Evolutionary conservation across 768 basidiomycete species (phyloP).

Genomic region (Lactifluus hygrophoroides): DNA sequence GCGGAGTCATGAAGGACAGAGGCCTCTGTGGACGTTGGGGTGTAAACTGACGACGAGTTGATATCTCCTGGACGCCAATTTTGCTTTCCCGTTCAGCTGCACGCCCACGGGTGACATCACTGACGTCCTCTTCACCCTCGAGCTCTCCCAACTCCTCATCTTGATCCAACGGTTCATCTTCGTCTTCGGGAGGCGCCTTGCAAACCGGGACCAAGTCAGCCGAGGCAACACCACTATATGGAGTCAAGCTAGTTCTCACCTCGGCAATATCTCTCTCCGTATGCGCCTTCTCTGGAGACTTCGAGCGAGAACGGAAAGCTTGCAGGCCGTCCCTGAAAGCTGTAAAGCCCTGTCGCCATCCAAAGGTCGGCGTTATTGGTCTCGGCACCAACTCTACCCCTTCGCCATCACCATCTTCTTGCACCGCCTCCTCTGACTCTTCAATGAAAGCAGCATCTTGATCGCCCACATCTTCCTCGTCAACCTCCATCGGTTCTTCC

Average conservation of each 20-base stretch:
- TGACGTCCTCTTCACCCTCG: slow-evolving; percentile 19
- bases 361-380: slow-evolving; percentile 24
- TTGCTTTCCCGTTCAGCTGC: slow-evolving; percentile 11
- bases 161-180: slow-evolving; percentile 23
- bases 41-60: slow-evolving; percentile 16
- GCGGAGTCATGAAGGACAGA: slow-evolving; percentile 52
- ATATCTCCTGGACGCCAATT: background rate
- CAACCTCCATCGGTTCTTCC: slow-evolving; percentile 20
- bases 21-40: slow-evolving; percentile 26
- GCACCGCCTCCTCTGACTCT: slow-evolving; percentile 15
- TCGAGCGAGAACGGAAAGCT: slow-evolving; percentile 26
- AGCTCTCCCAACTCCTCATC: slow-evolving; percentile 10
- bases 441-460: slow-evolving; percentile 1
- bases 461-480: slow-evolving; percentile 11
- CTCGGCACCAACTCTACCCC: slow-evolving; percentile 25
- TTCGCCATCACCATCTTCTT: slow-evolving; percentile 24
- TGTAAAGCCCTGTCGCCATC: slow-evolving; percentile 31
- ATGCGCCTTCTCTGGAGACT: slow-evolving; percentile 20
- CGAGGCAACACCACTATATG: background rate
- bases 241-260: background rate
- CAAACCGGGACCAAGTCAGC: background rate
- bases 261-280: background rate
- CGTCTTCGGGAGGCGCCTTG: slow-evolving; percentile 13
- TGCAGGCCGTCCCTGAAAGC: slow-evolving; percentile 27
- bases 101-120: slow-evolving; percentile 4